Percentiles rank a stretch among this genome's conserved stretches.
Conservation (phyloP, 2,329 filamentous ascomycete species). For the Exophiala sp. region DNA sequence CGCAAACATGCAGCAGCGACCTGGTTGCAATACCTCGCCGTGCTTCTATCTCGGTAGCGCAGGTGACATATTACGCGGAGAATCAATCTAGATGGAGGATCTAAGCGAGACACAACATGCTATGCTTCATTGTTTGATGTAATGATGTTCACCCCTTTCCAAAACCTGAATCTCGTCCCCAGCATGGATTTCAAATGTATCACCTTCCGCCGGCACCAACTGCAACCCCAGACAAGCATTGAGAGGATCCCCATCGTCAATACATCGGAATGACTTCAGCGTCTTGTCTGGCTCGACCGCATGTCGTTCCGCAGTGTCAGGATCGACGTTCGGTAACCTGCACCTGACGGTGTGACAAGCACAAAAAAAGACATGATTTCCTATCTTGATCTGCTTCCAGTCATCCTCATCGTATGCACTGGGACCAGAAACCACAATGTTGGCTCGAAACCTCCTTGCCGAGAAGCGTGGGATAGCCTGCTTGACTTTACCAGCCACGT, state of each 20-base stretch:
- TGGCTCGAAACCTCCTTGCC: conserved; percentile 52
- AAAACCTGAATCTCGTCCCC: conserved; percentile 39
- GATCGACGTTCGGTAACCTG: conserved; percentile 54
- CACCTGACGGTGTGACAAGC: conserved; percentile 47
- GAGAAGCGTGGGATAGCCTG: conserved; percentile 41
- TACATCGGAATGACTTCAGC: conserved; percentile 45
- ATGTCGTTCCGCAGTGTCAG: conserved; percentile 48
- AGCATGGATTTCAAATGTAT: conserved; percentile 30
- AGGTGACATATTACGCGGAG: background rate
- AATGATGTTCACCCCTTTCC: conserved; percentile 40
- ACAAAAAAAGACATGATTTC: conserved; percentile 26
- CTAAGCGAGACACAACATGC: background rate
- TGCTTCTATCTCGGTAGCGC: conserved; percentile 51
- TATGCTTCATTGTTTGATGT: conserved; percentile 34
- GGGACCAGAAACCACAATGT: conserved; percentile 52
- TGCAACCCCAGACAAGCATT: conserved; percentile 52
- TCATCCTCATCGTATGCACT: conserved; percentile 51
- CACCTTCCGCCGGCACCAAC: conserved; percentile 33
- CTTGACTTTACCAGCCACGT: conserved; percentile 43
- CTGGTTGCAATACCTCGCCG: conserved; percentile 53
- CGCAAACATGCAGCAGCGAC: conserved; percentile 23
- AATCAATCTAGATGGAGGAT: background rate
- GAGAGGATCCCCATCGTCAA: conserved; percentile 46
- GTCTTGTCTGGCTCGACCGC: conserved; percentile 44
- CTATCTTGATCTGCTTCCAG: conserved; percentile 50